phyloP scores from a whole-genome alignment of 1,284 basidiomycete genomes.

The Sanghuangporus baumii region DNA sequence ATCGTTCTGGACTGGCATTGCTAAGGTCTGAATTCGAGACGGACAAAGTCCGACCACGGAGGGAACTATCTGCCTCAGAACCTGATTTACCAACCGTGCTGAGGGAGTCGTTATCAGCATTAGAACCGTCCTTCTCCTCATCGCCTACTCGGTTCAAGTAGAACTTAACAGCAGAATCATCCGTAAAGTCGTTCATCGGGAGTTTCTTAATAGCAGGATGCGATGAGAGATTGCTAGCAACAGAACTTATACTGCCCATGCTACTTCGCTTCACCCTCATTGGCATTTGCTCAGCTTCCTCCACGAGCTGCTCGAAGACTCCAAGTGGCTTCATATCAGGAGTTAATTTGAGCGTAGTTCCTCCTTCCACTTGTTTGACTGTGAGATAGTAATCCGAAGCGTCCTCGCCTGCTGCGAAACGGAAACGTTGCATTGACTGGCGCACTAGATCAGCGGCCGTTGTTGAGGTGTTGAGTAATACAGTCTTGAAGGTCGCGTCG shows the following conservation, averaged over 20 bases:
- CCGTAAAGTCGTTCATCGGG: conserved; percentile 94
- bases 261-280: conserved; percentile 85
- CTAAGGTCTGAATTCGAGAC: conserved; percentile 12
- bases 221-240: conserved; percentile 86
- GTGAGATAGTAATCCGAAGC: conserved; percentile 82
- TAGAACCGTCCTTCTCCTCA: conserved; percentile 32
- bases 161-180: conserved; percentile 95
- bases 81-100: neutral
- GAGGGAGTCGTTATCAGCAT: conserved; percentile 16
- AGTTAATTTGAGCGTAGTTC: conserved; percentile 69
- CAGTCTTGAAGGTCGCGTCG: conserved; percentile 97
- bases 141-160: conserved; percentile 68
- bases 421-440: conserved; percentile 93
- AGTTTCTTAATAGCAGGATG: conserved; percentile 92
- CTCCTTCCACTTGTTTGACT: conserved; percentile 86
- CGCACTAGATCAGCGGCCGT: conserved; percentile 79
- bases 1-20: conserved; percentile 57
- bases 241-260: conserved; percentile 88
- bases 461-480: conserved; percentile 84
- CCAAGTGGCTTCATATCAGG: conserved; percentile 75
- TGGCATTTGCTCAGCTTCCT: conserved; percentile 71
- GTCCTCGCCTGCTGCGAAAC: conserved; percentile 60
- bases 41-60: neutral
- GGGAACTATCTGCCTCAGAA: neutral
- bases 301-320: conserved; percentile 82